Conservation (phyloP, 2,329 filamentous ascomycete species). For the Neobulgaria alba region DNA sequence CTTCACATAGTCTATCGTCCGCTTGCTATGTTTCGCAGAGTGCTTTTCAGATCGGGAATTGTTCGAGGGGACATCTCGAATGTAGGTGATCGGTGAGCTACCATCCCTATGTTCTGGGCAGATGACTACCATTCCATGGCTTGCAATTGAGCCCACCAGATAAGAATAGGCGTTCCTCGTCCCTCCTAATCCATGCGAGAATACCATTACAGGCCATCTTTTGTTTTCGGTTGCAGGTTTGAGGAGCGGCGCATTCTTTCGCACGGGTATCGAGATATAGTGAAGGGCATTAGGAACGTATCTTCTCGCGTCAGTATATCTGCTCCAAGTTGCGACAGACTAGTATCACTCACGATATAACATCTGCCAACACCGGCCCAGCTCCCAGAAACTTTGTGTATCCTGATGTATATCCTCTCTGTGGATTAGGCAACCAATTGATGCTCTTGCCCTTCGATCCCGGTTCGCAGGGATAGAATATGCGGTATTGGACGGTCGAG, state of each 20-base stretch:
- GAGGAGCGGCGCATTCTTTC: conserved; percentile 61
- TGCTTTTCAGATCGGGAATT: conserved; percentile 29
- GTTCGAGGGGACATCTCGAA: conserved; percentile 49
- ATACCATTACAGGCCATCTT: conserved; percentile 74
- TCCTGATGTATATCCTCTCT: conserved; percentile 63
- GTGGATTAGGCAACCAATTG: conserved; percentile 70
- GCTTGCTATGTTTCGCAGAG: conserved; percentile 23
- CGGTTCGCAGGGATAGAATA: conserved; percentile 67
- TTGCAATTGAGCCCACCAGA: conserved; percentile 67
- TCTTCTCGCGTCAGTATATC: conserved; percentile 33
- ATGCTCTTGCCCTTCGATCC: conserved; percentile 43
- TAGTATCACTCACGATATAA: conserved; percentile 46
- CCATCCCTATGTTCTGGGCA: conserved; percentile 80
- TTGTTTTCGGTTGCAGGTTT: conserved; percentile 37
- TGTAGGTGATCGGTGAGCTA: conserved; percentile 64
- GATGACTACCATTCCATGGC: conserved; percentile 71
- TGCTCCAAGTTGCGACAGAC: not conserved
- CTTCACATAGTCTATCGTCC: conserved; percentile 34
- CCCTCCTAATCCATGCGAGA: conserved; percentile 79
- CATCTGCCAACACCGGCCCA: conserved; percentile 45
- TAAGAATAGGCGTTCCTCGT: conserved; percentile 81
- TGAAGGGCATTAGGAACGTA: conserved; percentile 63
- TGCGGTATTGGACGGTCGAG: conserved; percentile 67
- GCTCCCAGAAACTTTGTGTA: conserved; percentile 71
- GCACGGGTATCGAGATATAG: conserved; percentile 63